Evolutionary conservation across 2,329 filamentous ascomycete genomes (phyloP).

Genomic region (Fusarium buharicum): DNA sequence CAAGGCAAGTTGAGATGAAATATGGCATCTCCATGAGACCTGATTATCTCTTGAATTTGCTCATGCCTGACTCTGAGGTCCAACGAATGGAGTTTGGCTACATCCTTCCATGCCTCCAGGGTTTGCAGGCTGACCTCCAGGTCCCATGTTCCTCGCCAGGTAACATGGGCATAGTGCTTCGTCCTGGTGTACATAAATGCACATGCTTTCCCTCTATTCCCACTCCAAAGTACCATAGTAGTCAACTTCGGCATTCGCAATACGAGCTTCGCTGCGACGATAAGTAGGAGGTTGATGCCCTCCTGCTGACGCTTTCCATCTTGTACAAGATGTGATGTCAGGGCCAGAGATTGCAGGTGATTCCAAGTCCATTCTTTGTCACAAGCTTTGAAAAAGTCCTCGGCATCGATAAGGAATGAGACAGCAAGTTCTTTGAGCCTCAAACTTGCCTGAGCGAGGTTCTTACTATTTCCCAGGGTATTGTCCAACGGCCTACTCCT

Average conservation of each 20-base stretch:
- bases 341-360: background rate
- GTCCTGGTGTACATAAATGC: conserved; percentile 3
- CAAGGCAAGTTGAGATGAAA: conserved; percentile 11
- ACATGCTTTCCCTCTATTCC: background rate
- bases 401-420: conserved; percentile 1
- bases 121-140: background rate
- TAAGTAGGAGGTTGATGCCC: background rate
- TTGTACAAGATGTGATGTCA: background rate
- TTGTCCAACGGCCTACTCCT: background rate
- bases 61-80: background rate
- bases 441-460: background rate
- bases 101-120: background rate
- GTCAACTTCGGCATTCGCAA: conserved; percentile 4
- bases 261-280: background rate
- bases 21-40: conserved; percentile 9
- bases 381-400: background rate
- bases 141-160: conserved; percentile 11
- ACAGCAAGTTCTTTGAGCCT: background rate
- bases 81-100: background rate
- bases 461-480: background rate
- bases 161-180: background rate
- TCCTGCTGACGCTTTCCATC: accelerated
- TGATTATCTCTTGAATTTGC: background rate
- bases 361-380: background rate
- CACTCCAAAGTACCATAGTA: conserved; percentile 10